phyloP scores from a whole-genome alignment of 2,329 filamentous ascomycete species.

The Endothia cerciana region DNA sequence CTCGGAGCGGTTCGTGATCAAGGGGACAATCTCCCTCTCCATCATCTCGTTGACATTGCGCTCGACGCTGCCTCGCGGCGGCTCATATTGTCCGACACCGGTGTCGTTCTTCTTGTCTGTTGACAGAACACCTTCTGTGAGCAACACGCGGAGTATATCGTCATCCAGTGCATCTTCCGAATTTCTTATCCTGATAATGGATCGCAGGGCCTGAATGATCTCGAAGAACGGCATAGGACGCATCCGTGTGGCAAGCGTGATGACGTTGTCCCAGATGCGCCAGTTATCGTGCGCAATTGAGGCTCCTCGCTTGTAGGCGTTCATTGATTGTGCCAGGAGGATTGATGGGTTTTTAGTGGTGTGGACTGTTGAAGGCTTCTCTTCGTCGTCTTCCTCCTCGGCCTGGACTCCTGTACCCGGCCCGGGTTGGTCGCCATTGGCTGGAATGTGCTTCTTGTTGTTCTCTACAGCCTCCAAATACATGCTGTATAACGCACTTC shows the following conservation, averaged over 20 bases:
- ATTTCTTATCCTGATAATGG: conserved; percentile 75
- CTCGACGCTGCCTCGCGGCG: conserved; percentile 62
- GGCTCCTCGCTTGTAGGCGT: conserved; percentile 86
- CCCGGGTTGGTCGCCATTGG: conserved; percentile 20
- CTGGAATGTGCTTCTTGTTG: conserved; percentile 36
- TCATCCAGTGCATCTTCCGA: conserved; percentile 80
- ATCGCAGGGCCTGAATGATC: conserved; percentile 73
- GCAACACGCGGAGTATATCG: conserved; percentile 70
- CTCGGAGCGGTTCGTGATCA: conserved; percentile 79
- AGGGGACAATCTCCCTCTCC: conserved; percentile 74
- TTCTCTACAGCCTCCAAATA: conserved; percentile 58
- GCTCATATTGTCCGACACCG: conserved; percentile 40
- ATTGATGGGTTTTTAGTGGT: conserved; percentile 55
- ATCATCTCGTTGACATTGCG: conserved; percentile 71
- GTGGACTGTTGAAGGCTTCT: conserved; percentile 23
- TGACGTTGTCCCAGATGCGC: conserved; percentile 95
- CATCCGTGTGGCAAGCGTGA: conserved; percentile 81
- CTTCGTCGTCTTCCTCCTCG: conserved; percentile 37
- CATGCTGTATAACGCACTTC: conserved; percentile 76
- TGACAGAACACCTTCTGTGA: conserved; percentile 68
- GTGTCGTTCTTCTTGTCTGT: conserved; percentile 42
- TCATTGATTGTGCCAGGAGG: conserved; percentile 74
- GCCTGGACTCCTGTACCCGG: conserved; percentile 26
- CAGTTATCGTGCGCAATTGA: conserved; percentile 82
- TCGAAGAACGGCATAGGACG: conserved; percentile 75